Evolutionary conservation across 2,329 filamentous ascomycete species (phyloP).

Genomic region (Colletotrichum sp.): DNA sequence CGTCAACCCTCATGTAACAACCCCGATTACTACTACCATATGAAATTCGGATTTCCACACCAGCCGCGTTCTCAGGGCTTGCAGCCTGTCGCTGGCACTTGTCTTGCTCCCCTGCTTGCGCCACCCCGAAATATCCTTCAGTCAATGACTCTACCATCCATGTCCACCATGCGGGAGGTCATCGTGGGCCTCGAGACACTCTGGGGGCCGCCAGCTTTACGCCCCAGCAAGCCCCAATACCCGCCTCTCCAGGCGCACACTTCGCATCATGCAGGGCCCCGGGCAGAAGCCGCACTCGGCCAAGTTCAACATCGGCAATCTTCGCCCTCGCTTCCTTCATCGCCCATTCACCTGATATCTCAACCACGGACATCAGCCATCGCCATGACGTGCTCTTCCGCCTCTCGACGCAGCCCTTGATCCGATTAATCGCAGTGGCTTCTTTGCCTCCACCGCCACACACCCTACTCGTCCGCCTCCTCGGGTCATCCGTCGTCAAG

Average conservation of each 20-base stretch:
- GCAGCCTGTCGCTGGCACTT: not conserved
- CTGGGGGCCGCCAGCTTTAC: not conserved
- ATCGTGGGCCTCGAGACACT: constrained; percentile 1
- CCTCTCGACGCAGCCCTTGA: not conserved
- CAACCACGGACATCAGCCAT: not conserved
- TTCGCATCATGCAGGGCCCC: not conserved
- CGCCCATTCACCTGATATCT: not conserved
- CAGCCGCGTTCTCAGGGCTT: not conserved
- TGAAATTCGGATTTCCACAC: not conserved
- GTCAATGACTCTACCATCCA: not conserved
- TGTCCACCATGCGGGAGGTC: not conserved
- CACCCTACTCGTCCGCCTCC: not conserved
- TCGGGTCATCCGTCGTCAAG: constrained; percentile 16
- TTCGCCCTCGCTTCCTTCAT: not conserved
- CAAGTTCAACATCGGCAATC: not conserved
- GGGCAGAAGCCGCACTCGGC: not conserved
- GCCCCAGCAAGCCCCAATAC: not conserved
- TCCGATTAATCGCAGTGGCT: not conserved
- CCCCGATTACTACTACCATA: not conserved
- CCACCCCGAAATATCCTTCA: not conserved
- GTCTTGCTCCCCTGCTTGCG: not conserved
- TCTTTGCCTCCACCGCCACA: not conserved
- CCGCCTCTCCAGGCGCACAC: not conserved
- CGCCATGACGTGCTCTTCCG: not conserved
- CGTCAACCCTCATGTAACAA: not conserved